Evolutionary conservation across 2,329 filamentous ascomycete species (phyloP).

Genomic region (Chalaropsis thielavioides): DNA sequence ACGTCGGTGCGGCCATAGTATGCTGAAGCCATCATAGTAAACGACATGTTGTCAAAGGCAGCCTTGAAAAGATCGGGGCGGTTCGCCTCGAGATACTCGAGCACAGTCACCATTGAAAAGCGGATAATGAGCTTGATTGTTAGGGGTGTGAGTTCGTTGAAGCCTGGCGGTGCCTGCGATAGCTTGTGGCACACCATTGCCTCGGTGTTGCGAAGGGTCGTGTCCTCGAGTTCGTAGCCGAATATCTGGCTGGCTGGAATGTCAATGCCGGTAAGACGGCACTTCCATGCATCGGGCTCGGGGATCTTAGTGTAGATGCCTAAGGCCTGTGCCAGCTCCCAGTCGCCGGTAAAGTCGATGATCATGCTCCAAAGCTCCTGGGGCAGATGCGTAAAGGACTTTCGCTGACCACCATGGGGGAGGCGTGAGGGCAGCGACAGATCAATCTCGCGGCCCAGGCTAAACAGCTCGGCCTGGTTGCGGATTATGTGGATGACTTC

Average conservation of each 20-base stretch:
- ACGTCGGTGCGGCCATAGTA: slow-evolving; percentile 76
- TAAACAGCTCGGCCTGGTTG: slow-evolving; percentile 62
- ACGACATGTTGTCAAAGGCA: slow-evolving; percentile 69
- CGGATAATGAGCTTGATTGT: slow-evolving; percentile 84
- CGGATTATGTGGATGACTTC: slow-evolving; percentile 61
- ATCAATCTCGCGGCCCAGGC: slow-evolving; percentile 57
- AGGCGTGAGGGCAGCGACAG: slow-evolving; percentile 27
- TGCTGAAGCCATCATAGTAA: slow-evolving; percentile 76
- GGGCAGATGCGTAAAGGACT: slow-evolving; percentile 41
- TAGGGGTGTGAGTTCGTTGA: slow-evolving; percentile 58
- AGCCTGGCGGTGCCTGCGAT: slow-evolving; percentile 53
- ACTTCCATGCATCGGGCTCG: slow-evolving; percentile 56
- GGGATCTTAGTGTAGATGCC: slow-evolving; percentile 66
- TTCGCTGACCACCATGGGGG: slow-evolving; percentile 25
- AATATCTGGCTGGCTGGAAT: slow-evolving; percentile 31
- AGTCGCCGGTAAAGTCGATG: slow-evolving; percentile 70
- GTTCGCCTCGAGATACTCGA: slow-evolving; percentile 51
- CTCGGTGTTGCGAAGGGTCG: slow-evolving; percentile 59
- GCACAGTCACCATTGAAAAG: slow-evolving; percentile 67
- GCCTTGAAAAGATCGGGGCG: slow-evolving; percentile 61
- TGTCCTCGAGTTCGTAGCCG: slow-evolving; percentile 71
- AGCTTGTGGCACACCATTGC: slow-evolving; percentile 60
- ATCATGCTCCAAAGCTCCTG: slow-evolving; percentile 84
- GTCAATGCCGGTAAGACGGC: slow-evolving; percentile 41
- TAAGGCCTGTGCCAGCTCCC: slow-evolving; percentile 74